Base-by-base conservation (phyloP, 2,329 filamentous ascomycete species). In the Epichloe uncinata region DNA sequence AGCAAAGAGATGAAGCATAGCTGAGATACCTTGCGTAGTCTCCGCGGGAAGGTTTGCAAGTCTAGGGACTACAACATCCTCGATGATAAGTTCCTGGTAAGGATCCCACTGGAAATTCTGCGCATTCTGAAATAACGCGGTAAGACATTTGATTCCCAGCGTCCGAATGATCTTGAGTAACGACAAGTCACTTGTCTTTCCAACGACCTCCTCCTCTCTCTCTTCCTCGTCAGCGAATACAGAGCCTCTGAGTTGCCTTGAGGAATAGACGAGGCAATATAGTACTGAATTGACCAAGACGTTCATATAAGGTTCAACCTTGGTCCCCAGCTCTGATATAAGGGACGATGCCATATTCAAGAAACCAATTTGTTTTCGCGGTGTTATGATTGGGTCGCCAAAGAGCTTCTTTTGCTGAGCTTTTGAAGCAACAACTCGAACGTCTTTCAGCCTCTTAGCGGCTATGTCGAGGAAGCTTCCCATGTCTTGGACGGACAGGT, bases 341-440 rank as follows among this genome's bases (percentile, higher is more conserved):
- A 97, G 80, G 11, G 91, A 82, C 52, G 89, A 83, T 46, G 94
- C 75, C 87, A 97, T 93, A 62, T 94, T 95, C 47, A 95, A 70
- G 62, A 96, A 81, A 71, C 93, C 93, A 52, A 93, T 78, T 64
- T 96, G 91, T 65, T 90, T 93, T 59, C 90, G 80, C 11, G 77
- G 68, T 13, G 79, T 76, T 26, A 90, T 68, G 12, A 84, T 54
- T 42, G 86, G 78, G 30, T 73, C 67, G 1, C 72, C 64, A 45
- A 89, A 77, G 1, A 73, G 62, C 50, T 75, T 69, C 46, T 78
- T 71, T 3, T 75, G 67, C 7, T 79, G 58, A 7, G 52, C 51
- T 1, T 68, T 62, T 11, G 74, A 67, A 47, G 77, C 71, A 16
- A 85, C 59, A 9, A 91, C 66, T 2, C 71, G 72, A 13, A 88